A percentile compares a stretch with the other conserved stretches of the same genome.
phyloP scores from a whole-genome alignment of 2,329 filamentous ascomycete species.

The Macroventuria anomochaeta region DNA sequence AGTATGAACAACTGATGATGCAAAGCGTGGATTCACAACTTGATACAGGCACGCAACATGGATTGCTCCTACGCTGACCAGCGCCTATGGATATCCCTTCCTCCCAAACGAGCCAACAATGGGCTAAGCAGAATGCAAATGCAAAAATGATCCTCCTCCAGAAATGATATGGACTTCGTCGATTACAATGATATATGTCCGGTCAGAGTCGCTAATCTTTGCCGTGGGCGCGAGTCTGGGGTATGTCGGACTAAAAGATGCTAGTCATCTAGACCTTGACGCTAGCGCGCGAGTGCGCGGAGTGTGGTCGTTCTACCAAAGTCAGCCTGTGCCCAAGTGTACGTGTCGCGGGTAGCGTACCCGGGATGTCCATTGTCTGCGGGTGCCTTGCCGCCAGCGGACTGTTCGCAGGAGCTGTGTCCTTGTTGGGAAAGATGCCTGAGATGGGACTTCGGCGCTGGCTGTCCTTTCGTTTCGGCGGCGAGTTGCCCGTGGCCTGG shows the following conservation, averaged over 20 bases:
- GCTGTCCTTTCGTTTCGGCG: constrained; percentile 40
- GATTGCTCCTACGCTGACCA: constrained; percentile 2
- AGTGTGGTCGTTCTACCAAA: constrained; percentile 16
- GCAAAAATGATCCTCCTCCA: constrained; percentile 3
- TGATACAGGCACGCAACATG: too few species aligned
- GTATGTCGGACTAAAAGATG: constrained; percentile 11
- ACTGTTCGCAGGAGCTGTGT: constrained; percentile 30
- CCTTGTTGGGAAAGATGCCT: constrained; percentile 35
- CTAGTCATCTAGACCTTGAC: constrained; percentile 14
- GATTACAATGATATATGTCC: constrained; percentile 19
- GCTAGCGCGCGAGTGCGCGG: constrained; percentile 19
- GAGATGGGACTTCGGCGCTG: constrained; percentile 37
- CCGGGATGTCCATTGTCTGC: constrained; percentile 16
- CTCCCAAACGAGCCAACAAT: constrained; percentile 1
- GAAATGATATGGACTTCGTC: constrained; percentile 14
- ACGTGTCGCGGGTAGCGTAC: not conserved
- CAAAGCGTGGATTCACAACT: too few species aligned
- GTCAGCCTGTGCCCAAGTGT: not conserved
- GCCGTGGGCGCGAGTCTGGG: constrained; percentile 8
- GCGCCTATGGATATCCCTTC: not conserved
- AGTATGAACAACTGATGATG: too few species aligned
- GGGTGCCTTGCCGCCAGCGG: constrained; percentile 27
- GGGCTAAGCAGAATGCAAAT: constrained; percentile 10
- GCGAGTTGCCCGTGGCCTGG: constrained; percentile 42
- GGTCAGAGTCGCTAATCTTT: constrained; percentile 6